A percentile compares a stretch with the other conserved stretches of the same genome.
These are phyloP conservation scores for Psophocarpus tetragonolobus DNA, from an alignment of 306 rosid species.

Conservation along the genomic window DNA sequence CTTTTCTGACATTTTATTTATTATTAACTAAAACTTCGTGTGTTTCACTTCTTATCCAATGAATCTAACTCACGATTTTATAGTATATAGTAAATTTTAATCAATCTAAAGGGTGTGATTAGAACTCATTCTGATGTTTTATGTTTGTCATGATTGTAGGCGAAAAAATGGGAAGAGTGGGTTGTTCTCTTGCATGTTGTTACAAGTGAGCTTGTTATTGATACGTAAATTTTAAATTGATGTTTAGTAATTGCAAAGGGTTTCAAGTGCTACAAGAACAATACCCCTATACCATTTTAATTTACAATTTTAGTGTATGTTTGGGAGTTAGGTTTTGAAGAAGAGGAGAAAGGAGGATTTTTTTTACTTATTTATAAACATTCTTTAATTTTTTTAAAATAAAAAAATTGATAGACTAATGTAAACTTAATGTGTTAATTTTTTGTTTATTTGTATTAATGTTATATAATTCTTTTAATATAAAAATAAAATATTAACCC, in stretches of 20 bases:
- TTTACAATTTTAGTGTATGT: background rate
- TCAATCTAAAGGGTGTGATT: background rate
- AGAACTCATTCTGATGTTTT: background rate
- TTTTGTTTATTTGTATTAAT: background rate
- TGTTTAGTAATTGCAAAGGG: background rate
- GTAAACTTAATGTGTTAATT: background rate
- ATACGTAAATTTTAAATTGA: background rate
- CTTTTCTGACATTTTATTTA: background rate
- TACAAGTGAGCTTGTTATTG: background rate
- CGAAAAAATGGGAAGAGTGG: conserved; percentile 3
- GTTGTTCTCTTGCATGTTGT: conserved; percentile 10
- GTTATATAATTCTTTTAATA: background rate
- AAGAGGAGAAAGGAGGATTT: background rate
- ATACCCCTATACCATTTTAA: background rate
- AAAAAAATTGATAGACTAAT: background rate
- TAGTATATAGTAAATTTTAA: background rate
- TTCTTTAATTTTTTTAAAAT: background rate
- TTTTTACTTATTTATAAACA: background rate
- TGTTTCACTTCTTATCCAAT: background rate
- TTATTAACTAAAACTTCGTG: background rate
- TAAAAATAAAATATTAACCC: background rate
- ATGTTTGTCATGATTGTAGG: background rate
- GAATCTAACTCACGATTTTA: background rate
- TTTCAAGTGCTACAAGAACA: conserved; percentile 7
- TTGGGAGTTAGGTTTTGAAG: background rate